Evolutionary conservation across 441 rosid species (phyloP).

Genomic region (Populus hybrid): DNA sequence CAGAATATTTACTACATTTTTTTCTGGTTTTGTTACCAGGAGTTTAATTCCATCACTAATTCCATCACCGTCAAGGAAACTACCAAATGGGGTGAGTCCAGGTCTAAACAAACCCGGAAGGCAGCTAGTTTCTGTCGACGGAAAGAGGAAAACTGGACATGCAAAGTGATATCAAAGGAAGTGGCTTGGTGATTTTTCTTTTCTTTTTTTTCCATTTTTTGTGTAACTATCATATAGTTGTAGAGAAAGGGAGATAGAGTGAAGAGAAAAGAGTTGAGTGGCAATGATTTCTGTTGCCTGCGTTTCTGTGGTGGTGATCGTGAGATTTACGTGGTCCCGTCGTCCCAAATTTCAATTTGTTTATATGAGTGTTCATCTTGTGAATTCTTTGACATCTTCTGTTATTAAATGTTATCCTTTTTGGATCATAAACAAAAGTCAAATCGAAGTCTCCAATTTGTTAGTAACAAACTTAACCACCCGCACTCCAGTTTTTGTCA

Average conservation of each 20-base stretch:
- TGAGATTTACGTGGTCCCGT: constrained; percentile 19
- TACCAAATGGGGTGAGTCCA: constrained; percentile 32
- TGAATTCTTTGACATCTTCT: constrained; percentile 6
- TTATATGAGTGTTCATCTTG: constrained; percentile 21
- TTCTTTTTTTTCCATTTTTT: constrained; percentile 1
- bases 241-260: constrained; percentile 20
- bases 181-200: constrained; percentile 7
- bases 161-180: constrained; percentile 38
- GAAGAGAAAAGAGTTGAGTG: constrained; percentile 11
- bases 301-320: constrained; percentile 27
- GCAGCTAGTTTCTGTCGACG: constrained; percentile 35
- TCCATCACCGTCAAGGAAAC: constrained; percentile 59
- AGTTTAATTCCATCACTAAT: constrained; percentile 71
- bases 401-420: neutral
- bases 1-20: neutral
- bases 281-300: constrained; percentile 27
- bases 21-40: constrained; percentile 33
- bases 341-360: constrained; percentile 22
- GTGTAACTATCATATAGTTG: constrained; percentile 24
- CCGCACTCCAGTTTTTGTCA: too few species aligned
- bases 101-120: constrained; percentile 32
- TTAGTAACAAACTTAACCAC: neutral
- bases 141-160: constrained; percentile 51
- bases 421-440: neutral
- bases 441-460: neutral